These are phyloP conservation scores for Paxillus involutus DNA, from an alignment of 768 basidiomycete genomes.

Conservation along the genomic window DNA sequence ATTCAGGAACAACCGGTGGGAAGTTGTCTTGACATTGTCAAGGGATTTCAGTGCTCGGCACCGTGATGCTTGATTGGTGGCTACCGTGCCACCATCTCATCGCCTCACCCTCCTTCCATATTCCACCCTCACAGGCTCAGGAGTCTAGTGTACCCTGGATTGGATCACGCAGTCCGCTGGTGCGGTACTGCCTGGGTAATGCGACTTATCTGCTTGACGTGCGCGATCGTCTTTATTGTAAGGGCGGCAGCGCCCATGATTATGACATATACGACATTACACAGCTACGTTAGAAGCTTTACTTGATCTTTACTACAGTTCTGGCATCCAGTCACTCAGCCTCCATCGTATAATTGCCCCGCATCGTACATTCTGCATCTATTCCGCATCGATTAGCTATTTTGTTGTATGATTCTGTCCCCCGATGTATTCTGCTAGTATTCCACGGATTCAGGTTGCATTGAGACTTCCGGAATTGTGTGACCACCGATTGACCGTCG, in stretches of 20 bases:
- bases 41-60: constrained; percentile 25
- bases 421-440: neutral
- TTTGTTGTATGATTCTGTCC: neutral
- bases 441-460: too few species aligned
- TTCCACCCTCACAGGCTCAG: neutral
- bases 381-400: neutral
- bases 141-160: neutral
- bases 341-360: neutral
- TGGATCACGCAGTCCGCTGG: neutral
- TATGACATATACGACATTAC: neutral
- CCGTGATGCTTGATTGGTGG: neutral
- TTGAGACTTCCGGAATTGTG: too few species aligned
- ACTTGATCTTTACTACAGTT: neutral
- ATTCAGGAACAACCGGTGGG: constrained; percentile 38
- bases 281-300: neutral
- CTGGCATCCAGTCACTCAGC: neutral
- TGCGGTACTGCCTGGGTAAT: constrained; percentile 9
- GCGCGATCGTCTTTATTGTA: neutral
- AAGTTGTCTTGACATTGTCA: constrained; percentile 44
- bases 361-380: neutral
- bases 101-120: constrained; percentile 2
- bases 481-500: too few species aligned
- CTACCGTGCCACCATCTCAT: neutral
- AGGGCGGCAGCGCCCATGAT: constrained; percentile 3
- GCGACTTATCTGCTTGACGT: neutral